Conservation (phyloP, 305 asterid genomes). For the Solanum chacoense region DNA sequence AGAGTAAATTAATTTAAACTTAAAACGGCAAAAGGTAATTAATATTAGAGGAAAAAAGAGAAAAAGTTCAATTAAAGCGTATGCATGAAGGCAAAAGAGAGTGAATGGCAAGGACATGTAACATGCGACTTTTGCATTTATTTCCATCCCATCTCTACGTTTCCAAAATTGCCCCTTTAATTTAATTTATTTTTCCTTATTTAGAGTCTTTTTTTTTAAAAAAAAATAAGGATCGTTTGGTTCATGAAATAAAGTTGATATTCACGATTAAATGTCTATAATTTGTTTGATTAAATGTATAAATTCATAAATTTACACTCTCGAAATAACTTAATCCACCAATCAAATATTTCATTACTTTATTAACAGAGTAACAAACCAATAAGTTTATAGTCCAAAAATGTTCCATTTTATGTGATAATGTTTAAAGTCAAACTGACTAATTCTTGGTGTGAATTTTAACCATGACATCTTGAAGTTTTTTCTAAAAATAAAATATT, state of each 20-base stretch:
- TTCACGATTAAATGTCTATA: neutral
- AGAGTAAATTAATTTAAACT: conserved; percentile 16
- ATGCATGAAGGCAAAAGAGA: conserved; percentile 22
- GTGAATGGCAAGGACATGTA: conserved; percentile 39
- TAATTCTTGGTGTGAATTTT: neutral
- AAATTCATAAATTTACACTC: neutral
- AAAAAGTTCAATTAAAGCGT: conserved; percentile 17
- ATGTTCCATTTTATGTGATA: neutral
- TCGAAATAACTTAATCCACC: neutral
- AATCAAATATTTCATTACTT: neutral
- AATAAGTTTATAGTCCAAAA: neutral
- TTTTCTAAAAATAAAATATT: neutral
- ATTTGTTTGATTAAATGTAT: neutral
- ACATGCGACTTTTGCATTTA: conserved; percentile 67
- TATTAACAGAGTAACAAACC: neutral
- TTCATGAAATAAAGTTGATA: neutral
- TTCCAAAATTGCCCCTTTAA: conserved; percentile 22
- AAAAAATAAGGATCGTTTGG: neutral
- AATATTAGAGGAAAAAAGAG: conserved; percentile 14
- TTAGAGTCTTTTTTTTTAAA: neutral
- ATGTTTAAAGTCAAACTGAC: neutral
- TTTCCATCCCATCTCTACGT: conserved; percentile 16
- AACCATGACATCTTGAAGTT: neutral
- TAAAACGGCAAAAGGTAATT: conserved; percentile 50
- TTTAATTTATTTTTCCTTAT: neutral